These are phyloP conservation scores for Dryadomyces quercivorus DNA, from an alignment of 2,329 filamentous ascomycete species.

Conservation along the genomic window DNA sequence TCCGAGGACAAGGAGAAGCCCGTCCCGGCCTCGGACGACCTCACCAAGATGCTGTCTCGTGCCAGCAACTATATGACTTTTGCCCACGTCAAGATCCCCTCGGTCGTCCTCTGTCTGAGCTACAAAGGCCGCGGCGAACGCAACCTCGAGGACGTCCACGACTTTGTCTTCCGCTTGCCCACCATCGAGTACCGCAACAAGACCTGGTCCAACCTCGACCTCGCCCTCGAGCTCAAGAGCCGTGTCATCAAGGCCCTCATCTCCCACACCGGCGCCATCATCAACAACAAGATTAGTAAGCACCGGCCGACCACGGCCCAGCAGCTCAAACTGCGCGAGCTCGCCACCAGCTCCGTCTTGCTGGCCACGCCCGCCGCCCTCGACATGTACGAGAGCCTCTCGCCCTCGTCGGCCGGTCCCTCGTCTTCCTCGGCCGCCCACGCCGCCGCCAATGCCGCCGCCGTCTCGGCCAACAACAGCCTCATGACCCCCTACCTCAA, in stretches of 20 bases:
- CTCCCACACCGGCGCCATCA: slow-evolving; percentile 88
- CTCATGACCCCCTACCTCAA: slow-evolving; percentile 27
- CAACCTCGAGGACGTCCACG: slow-evolving; percentile 92
- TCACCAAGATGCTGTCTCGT: slow-evolving; percentile 91
- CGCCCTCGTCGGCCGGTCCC: background rate
- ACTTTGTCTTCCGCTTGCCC: slow-evolving; percentile 93
- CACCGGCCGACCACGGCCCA: slow-evolving; percentile 73
- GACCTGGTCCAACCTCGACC: slow-evolving; percentile 95
- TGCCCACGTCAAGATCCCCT: slow-evolving; percentile 86
- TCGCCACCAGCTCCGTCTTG: slow-evolving; percentile 67
- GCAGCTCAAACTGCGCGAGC: slow-evolving; percentile 65
- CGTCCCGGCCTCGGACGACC: slow-evolving; percentile 56
- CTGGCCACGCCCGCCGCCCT: slow-evolving; percentile 30
- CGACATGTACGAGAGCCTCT: slow-evolving; percentile 19
- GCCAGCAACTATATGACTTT: slow-evolving; percentile 98
- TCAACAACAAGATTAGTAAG: slow-evolving; percentile 92
- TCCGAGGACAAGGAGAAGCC: slow-evolving; percentile 23
- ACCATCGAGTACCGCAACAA: slow-evolving; percentile 96
- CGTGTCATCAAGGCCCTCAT: slow-evolving; percentile 90
- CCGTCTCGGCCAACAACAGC: background rate
- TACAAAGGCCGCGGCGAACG: slow-evolving; percentile 95
- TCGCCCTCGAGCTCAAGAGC: slow-evolving; percentile 85
- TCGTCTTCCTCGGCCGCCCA: background rate
- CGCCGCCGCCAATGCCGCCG: background rate
- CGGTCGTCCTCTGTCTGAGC: slow-evolving; percentile 86